Base-by-base conservation (phyloP, 768 basidiomycete species). In the Chalciporus piperatus region DNA sequence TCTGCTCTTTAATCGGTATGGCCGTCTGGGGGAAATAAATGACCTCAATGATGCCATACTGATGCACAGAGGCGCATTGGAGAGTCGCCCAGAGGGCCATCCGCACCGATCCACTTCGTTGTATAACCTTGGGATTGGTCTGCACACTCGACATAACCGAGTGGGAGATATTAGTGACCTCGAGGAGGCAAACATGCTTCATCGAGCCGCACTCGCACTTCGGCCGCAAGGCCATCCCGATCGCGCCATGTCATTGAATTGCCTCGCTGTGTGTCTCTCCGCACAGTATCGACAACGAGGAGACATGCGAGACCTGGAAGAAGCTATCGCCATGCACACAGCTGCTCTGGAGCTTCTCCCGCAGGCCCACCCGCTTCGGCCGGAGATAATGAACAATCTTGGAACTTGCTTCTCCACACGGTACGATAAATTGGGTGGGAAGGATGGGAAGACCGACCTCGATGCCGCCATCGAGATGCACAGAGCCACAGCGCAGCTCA, bases 261-360 rank as follows among this genome's bases (percentile, higher is more conserved):
- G 51, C 46, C 62, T 63, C 20, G 60, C 54, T 6, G 38, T 22
- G 27, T 43, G 53, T 14, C 58, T 62, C 17, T 42, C 40, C 43
- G 7, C 30, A 13, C 51, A 23, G 7, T 52, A 45, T 35, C 27
- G 25, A 6, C n/a, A 16, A 30, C 51, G 20, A 33, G 16, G 40
- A 13, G 11, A 41, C 8, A 16, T 30, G 19, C 37, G 19, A 28
- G 53, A 58, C 41, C 46, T 68, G 19, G 49, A 66, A 19, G 50
- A 59, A 46, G 63, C 65, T 6, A 64, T 69, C 28, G 16, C 25
- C 9, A 38, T 53, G 17, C 19, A 49, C 19, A 51, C 46, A 22
- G 48, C 39, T 40, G 47, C 45, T 6, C 28, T 47, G 32, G 17
- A 28, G n/a, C 42, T 50, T 28, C 14, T 45, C 39, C n/a, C 23